These are phyloP conservation scores for Drosera capensis DNA, from an alignment of 148 eudicot genomes.

Conservation along the genomic window DNA sequence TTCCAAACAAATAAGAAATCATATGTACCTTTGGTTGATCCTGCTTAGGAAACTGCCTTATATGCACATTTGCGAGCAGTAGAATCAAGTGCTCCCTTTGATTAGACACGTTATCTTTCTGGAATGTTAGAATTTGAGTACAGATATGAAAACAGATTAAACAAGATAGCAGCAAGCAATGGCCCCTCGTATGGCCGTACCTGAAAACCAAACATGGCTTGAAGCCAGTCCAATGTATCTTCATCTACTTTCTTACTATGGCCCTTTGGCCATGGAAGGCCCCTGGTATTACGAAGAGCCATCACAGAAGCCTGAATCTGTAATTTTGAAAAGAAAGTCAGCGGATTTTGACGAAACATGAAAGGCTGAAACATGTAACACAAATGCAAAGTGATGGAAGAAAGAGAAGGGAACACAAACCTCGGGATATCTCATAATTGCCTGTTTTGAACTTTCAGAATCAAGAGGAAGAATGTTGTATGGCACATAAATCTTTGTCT, in stretches of 20 bases:
- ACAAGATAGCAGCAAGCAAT: background rate
- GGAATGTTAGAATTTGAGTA: slow-evolving; percentile 11
- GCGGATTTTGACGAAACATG: background rate
- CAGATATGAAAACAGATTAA: background rate
- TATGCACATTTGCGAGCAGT: slow-evolving; percentile 51
- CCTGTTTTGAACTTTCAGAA: slow-evolving; percentile 96
- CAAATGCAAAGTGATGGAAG: background rate
- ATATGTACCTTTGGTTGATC: slow-evolving; percentile 39
- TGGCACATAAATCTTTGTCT: slow-evolving; percentile 79
- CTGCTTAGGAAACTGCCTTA: slow-evolving; percentile 37
- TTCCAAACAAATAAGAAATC: background rate
- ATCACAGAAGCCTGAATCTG: slow-evolving; percentile 48
- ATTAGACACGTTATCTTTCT: slow-evolving; percentile 51
- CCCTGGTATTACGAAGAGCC: slow-evolving; percentile 47
- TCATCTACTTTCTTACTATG: slow-evolving; percentile 36
- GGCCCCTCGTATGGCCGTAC: slow-evolving; percentile 17
- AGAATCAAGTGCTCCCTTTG: slow-evolving; percentile 50
- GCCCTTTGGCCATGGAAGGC: slow-evolving; percentile 56
- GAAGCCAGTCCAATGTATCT: slow-evolving; percentile 54
- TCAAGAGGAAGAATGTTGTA: slow-evolving; percentile 97
- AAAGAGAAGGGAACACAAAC: slow-evolving; percentile 17
- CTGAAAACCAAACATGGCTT: slow-evolving; percentile 59
- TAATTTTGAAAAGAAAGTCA: slow-evolving; percentile 2
- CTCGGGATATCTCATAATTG: slow-evolving; percentile 98
- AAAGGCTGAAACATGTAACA: background rate